A percentile compares a stretch with the other conserved stretches of the same genome.
Conservation (phyloP, 352 stramenopile species). For the Phytophthora boehmeriae region DNA sequence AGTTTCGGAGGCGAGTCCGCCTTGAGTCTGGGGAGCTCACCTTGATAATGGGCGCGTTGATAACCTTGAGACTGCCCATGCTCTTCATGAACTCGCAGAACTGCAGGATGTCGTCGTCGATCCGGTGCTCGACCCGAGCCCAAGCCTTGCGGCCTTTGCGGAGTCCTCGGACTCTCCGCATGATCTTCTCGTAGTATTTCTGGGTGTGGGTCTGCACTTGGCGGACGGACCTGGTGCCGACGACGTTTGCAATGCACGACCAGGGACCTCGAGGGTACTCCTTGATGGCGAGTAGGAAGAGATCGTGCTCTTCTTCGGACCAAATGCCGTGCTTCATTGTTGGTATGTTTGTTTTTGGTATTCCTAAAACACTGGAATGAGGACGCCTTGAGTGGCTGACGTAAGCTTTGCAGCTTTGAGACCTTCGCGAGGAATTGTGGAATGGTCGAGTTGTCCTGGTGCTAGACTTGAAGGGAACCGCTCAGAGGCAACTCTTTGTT, state of each 20-base stretch:
- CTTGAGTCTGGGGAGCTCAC: not conserved
- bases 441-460: conserved; percentile 16
- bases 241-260: conserved; percentile 40
- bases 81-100: conserved; percentile 57
- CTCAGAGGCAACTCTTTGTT: conserved; percentile 15
- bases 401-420: conserved; percentile 11
- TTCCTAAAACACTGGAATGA: conserved; percentile 11
- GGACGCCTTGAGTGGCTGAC: not conserved
- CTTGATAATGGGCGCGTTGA: conserved; percentile 3
- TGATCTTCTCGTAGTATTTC: conserved; percentile 82
- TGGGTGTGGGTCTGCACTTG: conserved; percentile 74
- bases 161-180: conserved; percentile 57
- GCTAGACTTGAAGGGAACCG: not conserved
- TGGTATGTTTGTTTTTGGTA: conserved; percentile 5
- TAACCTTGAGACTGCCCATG: conserved; percentile 36
- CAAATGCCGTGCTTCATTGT: conserved; percentile 49
- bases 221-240: conserved; percentile 55
- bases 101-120: conserved; percentile 56
- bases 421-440: conserved; percentile 26
- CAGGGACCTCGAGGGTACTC: conserved; percentile 54
- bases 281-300: conserved; percentile 56
- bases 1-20: not conserved
- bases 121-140: conserved; percentile 57
- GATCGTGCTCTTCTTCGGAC: conserved; percentile 65
- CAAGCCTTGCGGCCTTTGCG: conserved; percentile 63